These are phyloP conservation scores for Cyberlindnera nakhonratchasimensis DNA, from an alignment of 805 yeast species.

Conservation along the genomic window DNA sequence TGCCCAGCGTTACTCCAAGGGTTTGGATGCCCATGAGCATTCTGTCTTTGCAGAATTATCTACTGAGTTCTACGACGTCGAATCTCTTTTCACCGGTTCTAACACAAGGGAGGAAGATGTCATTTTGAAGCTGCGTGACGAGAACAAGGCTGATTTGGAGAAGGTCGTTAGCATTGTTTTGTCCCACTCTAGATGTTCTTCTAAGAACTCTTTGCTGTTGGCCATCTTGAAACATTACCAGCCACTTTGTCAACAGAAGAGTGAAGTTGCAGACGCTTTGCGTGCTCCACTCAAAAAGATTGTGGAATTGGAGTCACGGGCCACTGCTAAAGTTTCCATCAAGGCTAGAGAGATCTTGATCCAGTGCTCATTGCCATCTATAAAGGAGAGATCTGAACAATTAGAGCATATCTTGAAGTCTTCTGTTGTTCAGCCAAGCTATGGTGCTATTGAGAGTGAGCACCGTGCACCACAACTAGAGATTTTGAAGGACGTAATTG, in stretches of 20 bases:
- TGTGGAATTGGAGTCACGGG: conserved; percentile 86
- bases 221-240: conserved; percentile 84
- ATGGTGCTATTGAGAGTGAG: conserved; percentile 76
- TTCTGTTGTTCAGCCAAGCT: conserved; percentile 83
- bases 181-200: conserved; percentile 90
- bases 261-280: conserved; percentile 64
- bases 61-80: conserved; percentile 72
- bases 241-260: conserved; percentile 68
- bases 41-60: conserved; percentile 66
- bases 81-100: conserved; percentile 71
- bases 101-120: conserved; percentile 85
- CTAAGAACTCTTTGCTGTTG: conserved; percentile 84
- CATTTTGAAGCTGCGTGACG: conserved; percentile 81
- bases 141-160: conserved; percentile 68
- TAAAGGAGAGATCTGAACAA: conserved; percentile 94
- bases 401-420: conserved; percentile 92
- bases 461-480: conserved; percentile 81
- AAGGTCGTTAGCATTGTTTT: conserved; percentile 71
- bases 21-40: conserved; percentile 82
- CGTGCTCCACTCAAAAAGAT: conserved; percentile 70
- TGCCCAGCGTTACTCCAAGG: conserved; percentile 66
- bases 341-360: conserved; percentile 95
- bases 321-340: conserved; percentile 88
- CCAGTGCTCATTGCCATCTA: conserved; percentile 95
- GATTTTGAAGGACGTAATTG: conserved; percentile 85